Conservation (phyloP, 2,329 filamentous ascomycete genomes). For the Rosellinia necatrix region DNA sequence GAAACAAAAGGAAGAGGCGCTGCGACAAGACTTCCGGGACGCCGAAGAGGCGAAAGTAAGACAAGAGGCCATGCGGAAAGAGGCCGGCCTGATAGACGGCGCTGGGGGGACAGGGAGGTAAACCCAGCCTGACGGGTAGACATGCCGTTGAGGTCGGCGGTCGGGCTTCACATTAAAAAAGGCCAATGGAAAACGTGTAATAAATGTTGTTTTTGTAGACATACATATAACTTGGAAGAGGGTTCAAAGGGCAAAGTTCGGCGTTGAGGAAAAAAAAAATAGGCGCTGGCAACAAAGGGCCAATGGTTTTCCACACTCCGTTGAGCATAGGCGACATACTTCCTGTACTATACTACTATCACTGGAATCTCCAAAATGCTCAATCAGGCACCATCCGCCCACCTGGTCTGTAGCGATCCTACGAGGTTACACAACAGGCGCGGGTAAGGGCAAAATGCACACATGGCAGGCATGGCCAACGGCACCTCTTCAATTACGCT, state of each 20-base stretch:
- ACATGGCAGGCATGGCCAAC: not conserved
- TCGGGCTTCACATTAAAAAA: no score
- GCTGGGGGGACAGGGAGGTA: constrained; percentile 8
- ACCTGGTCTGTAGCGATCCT: not conserved
- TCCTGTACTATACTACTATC: not conserved
- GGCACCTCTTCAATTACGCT: not conserved
- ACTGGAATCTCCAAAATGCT: not conserved
- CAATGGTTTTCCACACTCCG: not conserved
- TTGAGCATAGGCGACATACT: not conserved
- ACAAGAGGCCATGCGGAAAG: constrained; percentile 48
- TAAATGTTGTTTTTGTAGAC: no score
- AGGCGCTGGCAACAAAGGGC: not conserved
- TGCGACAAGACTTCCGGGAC: constrained; percentile 42
- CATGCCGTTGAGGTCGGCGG: no score
- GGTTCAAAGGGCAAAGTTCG: constrained; percentile 2
- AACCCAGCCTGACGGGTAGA: constrained; percentile 24
- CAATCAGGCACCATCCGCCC: not conserved
- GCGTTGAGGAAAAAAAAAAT: constrained; percentile 19
- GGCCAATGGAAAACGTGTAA: no score
- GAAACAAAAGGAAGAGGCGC: constrained; percentile 42
- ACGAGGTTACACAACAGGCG: no score
- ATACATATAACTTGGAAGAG: not conserved
- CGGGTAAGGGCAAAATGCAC: not conserved
- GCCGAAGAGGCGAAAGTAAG: constrained; percentile 46
- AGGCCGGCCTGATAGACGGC: constrained; percentile 35